Base-by-base conservation (phyloP, 331 rosid genomes). In the Quercus lobata region DNA sequence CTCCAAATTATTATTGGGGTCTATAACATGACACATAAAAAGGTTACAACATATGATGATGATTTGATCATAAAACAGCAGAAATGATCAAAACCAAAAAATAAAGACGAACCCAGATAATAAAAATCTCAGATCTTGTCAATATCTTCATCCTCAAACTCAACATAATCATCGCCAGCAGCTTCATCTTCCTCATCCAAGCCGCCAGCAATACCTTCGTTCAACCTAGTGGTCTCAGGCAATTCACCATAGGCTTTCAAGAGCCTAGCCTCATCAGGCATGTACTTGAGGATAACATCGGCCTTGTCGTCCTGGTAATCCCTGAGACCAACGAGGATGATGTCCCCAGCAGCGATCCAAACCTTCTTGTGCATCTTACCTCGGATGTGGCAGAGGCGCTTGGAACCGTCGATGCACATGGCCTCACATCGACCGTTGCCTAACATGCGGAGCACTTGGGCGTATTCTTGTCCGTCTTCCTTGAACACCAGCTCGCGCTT, bases 291-390 rank as follows among this genome's bases (percentile, higher is more conserved):
- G 66, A 92, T 90, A 41, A 89, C 90, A 63, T 90, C 93, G 27
- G 92, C 95, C 82, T 92, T 92, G 78, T 82, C 91, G 41, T 92
- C 92, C 86, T 92, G 95, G 71, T 83, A 92, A 27, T 90, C 95
- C 6, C 90, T 75, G 7, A 92, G 89, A 0, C 93, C 89, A 0
- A 89, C 90, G 22, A 92, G 92, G 77, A 92, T 76, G 56, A 92
- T 86, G 12, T 90, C 97, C 0, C 90, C 92, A 7, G 87, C 90
- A 5, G 92, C 92, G 55, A 92, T 92, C 97, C 97, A 92, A 0
- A 92, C 93, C 75, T 90, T 92, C 81, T 87, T 90, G 74, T 92
- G 97, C 88, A 90, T 85, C 88, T 87, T 90, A 0, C 95, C 92
- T 0, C 91, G 84, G 78, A 90, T 89, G 69, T 87, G 93, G 71